Conservation (phyloP, 108 stramenopile genomes). For the Skeletonema tropicum region DNA sequence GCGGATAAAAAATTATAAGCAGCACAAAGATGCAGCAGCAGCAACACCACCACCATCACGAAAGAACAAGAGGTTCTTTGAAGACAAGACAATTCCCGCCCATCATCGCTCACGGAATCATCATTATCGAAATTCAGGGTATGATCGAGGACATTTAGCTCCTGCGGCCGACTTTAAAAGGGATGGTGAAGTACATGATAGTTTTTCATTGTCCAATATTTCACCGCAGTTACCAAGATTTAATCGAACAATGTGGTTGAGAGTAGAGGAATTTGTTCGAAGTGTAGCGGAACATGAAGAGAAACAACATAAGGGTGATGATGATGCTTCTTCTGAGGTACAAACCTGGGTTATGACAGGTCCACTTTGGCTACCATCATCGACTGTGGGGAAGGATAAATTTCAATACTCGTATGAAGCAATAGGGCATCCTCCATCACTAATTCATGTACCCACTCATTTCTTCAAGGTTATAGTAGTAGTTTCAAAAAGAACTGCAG, state of each 20-base stretch:
- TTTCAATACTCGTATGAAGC: conserved; percentile 67
- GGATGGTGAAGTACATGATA: conserved; percentile 47
- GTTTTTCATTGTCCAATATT: conserved; percentile 72
- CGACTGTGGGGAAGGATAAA: conserved; percentile 13
- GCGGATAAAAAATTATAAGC: conserved; percentile 20
- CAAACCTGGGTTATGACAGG: conserved; percentile 75
- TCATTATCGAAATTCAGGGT: conserved; percentile 74
- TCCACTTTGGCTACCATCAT: conserved; percentile 74
- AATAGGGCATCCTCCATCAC: conserved; percentile 70
- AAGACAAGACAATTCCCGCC: conserved; percentile 57
- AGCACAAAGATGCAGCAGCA: background rate
- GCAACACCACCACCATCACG: conserved; percentile 5
- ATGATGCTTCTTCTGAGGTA: conserved; percentile 3
- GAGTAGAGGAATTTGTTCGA: conserved; percentile 63
- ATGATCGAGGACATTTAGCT: conserved; percentile 87
- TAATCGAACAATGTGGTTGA: conserved; percentile 68
- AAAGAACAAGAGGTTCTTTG: conserved; percentile 60
- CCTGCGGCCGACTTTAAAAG: conserved; percentile 68
- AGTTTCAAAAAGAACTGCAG: conserved; percentile 25
- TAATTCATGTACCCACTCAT: conserved; percentile 84
- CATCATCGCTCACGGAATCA: conserved; percentile 62
- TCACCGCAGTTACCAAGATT: conserved; percentile 68
- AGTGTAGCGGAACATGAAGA: conserved; percentile 25
- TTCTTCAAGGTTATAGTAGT: conserved; percentile 82
- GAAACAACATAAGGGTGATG: conserved; percentile 6